phyloP scores from a whole-genome alignment of 2,329 filamentous ascomycete genomes.

The Talaromyces pinophilus region DNA sequence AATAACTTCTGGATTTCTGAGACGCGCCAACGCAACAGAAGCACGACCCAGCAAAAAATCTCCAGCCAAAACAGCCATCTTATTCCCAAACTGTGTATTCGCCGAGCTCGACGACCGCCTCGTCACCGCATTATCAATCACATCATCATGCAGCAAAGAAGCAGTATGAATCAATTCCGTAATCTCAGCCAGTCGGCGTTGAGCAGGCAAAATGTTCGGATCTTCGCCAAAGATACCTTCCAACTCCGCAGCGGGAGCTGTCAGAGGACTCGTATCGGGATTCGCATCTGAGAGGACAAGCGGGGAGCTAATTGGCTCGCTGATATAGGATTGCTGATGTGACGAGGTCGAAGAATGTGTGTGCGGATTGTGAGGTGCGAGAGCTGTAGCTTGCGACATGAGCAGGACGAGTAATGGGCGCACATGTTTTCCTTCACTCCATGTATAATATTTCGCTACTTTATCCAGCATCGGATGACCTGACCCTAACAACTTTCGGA shows the following conservation, averaged over 20 bases:
- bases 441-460: slow-evolving; percentile 97
- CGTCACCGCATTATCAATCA: slow-evolving; percentile 88
- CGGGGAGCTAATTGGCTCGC: slow-evolving; percentile 62
- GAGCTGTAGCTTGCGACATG: slow-evolving; percentile 91
- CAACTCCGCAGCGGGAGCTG: slow-evolving; percentile 44
- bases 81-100: slow-evolving; percentile 96
- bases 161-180: slow-evolving; percentile 97
- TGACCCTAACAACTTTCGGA: slow-evolving; percentile 86
- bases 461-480: slow-evolving; percentile 93
- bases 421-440: slow-evolving; percentile 94
- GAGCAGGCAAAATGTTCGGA: slow-evolving; percentile 77
- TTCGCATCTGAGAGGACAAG: slow-evolving; percentile 77
- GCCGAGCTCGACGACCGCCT: slow-evolving; percentile 82
- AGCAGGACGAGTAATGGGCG: slow-evolving; percentile 91
- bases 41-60: slow-evolving; percentile 92
- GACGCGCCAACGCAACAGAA: slow-evolving; percentile 85
- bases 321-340: slow-evolving; percentile 45
- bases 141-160: slow-evolving; percentile 94
- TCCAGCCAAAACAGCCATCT: slow-evolving; percentile 97
- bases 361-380: slow-evolving; percentile 65
- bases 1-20: slow-evolving; percentile 90
- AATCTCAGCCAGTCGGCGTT: slow-evolving; percentile 90
- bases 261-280: slow-evolving; percentile 62
- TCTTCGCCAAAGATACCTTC: slow-evolving; percentile 48
- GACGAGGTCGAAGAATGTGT: slow-evolving; percentile 20